Evolutionary conservation across 2,329 filamentous ascomycete genomes (phyloP).

Genomic region (Fusarium brachygibbosum): DNA sequence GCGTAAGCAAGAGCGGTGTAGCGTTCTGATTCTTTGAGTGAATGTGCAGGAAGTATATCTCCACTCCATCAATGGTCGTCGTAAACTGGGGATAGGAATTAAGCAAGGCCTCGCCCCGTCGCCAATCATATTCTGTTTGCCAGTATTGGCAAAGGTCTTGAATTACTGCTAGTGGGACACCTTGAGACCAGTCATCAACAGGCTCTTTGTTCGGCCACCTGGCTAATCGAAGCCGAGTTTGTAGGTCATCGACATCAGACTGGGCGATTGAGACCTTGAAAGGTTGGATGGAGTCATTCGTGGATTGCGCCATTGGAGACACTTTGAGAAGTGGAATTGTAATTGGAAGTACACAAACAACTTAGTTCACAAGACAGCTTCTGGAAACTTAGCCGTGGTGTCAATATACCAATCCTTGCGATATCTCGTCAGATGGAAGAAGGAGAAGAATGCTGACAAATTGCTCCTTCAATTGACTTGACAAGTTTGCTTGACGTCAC

Average conservation of each 20-base stretch:
- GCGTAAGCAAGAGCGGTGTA: constrained; percentile 13
- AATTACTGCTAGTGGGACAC: not conserved
- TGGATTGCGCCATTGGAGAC: not conserved
- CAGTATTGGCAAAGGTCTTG: constrained; percentile 14
- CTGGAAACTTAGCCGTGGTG: no score
- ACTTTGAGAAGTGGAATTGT: not conserved
- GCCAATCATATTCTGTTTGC: constrained; percentile 20
- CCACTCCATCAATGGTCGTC: constrained; percentile 8
- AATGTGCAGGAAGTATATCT: constrained; percentile 21
- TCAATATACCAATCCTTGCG: no score
- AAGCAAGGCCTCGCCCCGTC: constrained; percentile 7
- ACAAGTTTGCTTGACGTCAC: not conserved
- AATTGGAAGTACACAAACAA: not conserved
- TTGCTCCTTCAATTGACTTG: not conserved
- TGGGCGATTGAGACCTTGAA: constrained; percentile 8
- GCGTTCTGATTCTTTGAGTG: constrained; percentile 10
- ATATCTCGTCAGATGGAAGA: not conserved
- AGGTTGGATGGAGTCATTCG: not conserved
- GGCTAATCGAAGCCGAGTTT: constrained; percentile 3
- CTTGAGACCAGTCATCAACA: constrained; percentile 20
- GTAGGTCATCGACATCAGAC: constrained; percentile 8
- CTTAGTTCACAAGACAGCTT: not conserved
- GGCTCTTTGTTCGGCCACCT: constrained; percentile 22
- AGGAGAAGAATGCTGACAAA: not conserved
- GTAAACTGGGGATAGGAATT: constrained; percentile 21